Evolutionary conservation across 805 yeast species (phyloP).

Genomic region (Saturnispora ahearnii): DNA sequence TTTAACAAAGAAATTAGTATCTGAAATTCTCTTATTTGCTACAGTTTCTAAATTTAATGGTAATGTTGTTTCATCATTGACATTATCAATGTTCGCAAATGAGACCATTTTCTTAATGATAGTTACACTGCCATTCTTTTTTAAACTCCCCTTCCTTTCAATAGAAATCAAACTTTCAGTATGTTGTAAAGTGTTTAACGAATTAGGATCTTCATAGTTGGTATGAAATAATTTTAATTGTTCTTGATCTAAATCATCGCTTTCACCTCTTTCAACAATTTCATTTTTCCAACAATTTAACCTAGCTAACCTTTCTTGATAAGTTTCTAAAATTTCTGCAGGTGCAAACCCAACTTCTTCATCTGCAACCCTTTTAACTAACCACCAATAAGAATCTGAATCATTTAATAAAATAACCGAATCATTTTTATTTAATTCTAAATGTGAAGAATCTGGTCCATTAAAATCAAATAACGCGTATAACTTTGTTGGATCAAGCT

Average conservation of each 20-base stretch:
- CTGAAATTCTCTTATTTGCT: constrained; percentile 17
- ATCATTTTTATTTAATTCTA: constrained; percentile 70
- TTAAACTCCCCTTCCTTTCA: constrained; percentile 16
- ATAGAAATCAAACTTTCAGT: constrained; percentile 14
- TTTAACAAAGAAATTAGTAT: constrained; percentile 25
- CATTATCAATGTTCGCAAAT: constrained; percentile 18
- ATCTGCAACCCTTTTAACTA: constrained; percentile 44
- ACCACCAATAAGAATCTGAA: constrained; percentile 95
- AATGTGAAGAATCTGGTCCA: constrained; percentile 92
- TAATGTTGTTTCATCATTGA: constrained; percentile 8
- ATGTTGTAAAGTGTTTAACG: neutral
- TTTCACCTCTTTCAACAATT: constrained; percentile 39
- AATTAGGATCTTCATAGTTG: constrained; percentile 13
- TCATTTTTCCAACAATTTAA: constrained; percentile 89
- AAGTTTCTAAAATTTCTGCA: constrained; percentile 89
- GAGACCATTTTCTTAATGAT: constrained; percentile 22
- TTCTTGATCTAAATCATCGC: constrained; percentile 16
- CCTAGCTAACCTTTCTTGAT: constrained; percentile 83
- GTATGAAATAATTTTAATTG: constrained; percentile 21
- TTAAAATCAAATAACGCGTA: constrained; percentile 81
- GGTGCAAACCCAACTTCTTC: constrained; percentile 81
- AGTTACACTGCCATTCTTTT: constrained; percentile 3
- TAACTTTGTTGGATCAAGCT: constrained; percentile 70
- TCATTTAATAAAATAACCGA: constrained; percentile 78
- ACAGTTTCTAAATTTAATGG: constrained; percentile 12